Percentiles rank a stretch among this genome's conserved stretches.
Evolutionary conservation across 257 asterid species (phyloP).

Genomic region (Solanum corneliomulleri): DNA sequence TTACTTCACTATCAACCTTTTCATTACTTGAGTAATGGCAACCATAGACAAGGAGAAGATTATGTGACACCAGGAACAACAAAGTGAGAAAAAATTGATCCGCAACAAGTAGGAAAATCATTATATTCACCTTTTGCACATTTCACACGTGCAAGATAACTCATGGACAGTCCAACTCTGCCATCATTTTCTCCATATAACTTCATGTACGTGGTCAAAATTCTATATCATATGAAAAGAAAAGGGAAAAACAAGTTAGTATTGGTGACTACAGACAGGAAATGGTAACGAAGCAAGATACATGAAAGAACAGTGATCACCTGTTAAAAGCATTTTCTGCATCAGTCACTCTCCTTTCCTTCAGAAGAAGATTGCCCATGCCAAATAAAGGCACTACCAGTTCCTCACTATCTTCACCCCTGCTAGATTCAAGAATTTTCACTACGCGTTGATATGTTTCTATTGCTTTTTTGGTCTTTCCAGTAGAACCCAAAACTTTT

Average conservation of each 20-base stretch:
- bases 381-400: constrained; percentile 54
- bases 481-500: constrained; percentile 38
- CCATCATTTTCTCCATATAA: constrained; percentile 71
- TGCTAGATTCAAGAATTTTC: constrained; percentile 38
- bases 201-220: constrained; percentile 38
- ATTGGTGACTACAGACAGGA: background rate
- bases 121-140: constrained; percentile 64
- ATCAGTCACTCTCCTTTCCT: constrained; percentile 55
- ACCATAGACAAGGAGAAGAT: background rate
- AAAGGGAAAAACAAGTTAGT: constrained; percentile 1
- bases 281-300: background rate
- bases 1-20: background rate
- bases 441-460: constrained; percentile 47
- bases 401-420: constrained; percentile 43
- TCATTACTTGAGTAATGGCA: background rate
- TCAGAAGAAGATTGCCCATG: constrained; percentile 59
- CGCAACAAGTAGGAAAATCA: background rate
- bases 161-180: constrained; percentile 79
- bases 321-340: constrained; percentile 62
- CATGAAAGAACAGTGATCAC: constrained; percentile 19
- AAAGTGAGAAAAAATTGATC: background rate
- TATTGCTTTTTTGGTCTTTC: constrained; percentile 51
- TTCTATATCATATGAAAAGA: constrained; percentile 29
- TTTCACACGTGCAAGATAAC: constrained; percentile 77
- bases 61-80: background rate